Evolutionary conservation across 1,139 yeast genomes (phyloP), one percentile per base, ranked within the genome.

Genomic region (Eremothecium coryli): DNA sequence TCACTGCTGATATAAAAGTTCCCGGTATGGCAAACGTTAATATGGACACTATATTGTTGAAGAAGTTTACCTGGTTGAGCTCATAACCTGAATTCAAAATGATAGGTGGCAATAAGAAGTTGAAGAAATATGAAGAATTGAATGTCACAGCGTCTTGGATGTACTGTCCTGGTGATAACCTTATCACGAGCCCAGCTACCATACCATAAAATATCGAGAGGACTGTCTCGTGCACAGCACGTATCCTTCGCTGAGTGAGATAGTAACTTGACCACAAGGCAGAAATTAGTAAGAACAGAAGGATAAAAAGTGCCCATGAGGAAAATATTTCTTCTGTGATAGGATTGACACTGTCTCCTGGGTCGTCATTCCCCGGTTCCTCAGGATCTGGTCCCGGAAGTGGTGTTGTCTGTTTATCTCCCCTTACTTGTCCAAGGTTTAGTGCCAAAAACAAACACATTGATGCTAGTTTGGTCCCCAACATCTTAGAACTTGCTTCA

Each of bases 21-120:
- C 99, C 99, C 0, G 95, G 95, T 37, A 93, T 88, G 26, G 99
- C 99, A 66, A 90, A 93, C 3, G 88, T 82, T 46, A 93, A 62
- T 40, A 93, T 90, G 2, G 95, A 78, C 1, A 94, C 94, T 32
- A 90, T 76, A 56, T 93, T 93, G 46, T 88, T 70, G 59, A 93
- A 93, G 60, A 93, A 93, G 57, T 90, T 88, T 20, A 84, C 93
- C 61, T 90, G 98, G 56, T 90, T 94, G 44, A 93, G 65, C 59
- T 93, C 97, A 56, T 90, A 93, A 7, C 99, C 99, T 4, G 95
- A 85, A 53, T 90, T 93, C 45, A 93, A 66, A 46, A 93, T 93
- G 56, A 93, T 93, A 1, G 99, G 99, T 2, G 99, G 99, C 44
- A 93, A 70, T 39, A 93, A 65, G 32, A 93, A 76, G 55, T 93